phyloP scores from a whole-genome alignment of 208 protist species.

The Leishmania martiniquensis region DNA sequence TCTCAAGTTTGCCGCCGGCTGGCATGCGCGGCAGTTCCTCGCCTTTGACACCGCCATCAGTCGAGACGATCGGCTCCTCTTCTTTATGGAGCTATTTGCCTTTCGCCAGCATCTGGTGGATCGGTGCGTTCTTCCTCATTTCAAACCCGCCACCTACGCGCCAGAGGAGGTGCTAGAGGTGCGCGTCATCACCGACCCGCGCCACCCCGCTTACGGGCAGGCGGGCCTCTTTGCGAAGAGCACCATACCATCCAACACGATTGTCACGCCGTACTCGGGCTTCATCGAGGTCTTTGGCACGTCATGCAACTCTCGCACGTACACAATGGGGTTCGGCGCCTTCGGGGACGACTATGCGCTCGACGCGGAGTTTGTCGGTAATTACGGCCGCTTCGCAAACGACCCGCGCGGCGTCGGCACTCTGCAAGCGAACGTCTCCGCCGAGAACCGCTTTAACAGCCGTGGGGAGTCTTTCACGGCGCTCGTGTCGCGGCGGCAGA shows the following conservation, averaged over 20 bases:
- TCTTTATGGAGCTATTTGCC: conserved; percentile 74
- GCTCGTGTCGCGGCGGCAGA: conserved; percentile 72
- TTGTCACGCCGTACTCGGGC: conserved; percentile 83
- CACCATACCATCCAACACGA: conserved; percentile 67
- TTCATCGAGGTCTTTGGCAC: conserved; percentile 84
- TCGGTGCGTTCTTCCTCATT: conserved; percentile 38
- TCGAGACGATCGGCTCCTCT: conserved; percentile 62
- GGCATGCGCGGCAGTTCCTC: conserved; percentile 71
- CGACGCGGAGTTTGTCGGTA: conserved; percentile 90
- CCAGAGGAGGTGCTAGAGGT: conserved; percentile 84
- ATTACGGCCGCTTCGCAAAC: conserved; percentile 90
- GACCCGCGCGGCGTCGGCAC: conserved; percentile 82
- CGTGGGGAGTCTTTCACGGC: conserved; percentile 90
- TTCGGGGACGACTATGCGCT: conserved; percentile 82
- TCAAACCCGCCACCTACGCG: conserved; percentile 45
- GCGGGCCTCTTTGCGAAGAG: conserved; percentile 78
- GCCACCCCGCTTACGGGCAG: conserved; percentile 89
- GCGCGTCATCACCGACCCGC: conserved; percentile 73
- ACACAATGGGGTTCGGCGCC: conserved; percentile 90
- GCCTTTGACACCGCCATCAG: conserved; percentile 76
- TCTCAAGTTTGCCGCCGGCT: conserved; percentile 65
- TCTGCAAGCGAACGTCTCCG: conserved; percentile 69
- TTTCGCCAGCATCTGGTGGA: conserved; percentile 53
- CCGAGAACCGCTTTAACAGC: conserved; percentile 74
- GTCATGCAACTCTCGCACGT: conserved; percentile 85